Percentiles rank a stretch among this genome's conserved stretches.
Conservation (phyloP, 352 stramenopile species). For the Halophytophthora polymorphica region DNA sequence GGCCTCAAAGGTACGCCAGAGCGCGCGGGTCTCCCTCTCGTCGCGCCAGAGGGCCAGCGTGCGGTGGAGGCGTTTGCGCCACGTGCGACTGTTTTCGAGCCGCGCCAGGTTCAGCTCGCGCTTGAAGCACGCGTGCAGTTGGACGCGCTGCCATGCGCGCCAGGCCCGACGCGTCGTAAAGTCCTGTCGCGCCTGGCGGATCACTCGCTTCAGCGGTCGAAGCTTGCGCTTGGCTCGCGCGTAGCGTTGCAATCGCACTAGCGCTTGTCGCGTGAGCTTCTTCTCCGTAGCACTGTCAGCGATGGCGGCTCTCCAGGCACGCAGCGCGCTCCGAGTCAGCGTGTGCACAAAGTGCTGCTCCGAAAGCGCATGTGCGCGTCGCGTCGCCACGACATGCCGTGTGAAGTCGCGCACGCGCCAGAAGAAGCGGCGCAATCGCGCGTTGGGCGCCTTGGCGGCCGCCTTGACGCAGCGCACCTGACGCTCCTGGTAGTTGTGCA, state of each 20-base stretch:
- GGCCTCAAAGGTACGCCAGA: conserved; percentile 40
- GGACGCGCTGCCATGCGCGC: conserved; percentile 46
- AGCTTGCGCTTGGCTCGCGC: conserved; percentile 31
- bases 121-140: conserved; percentile 55
- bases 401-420: conserved; percentile 29
- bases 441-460: conserved; percentile 40
- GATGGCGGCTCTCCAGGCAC: conserved; percentile 48
- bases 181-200: conserved; percentile 11
- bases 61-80: conserved; percentile 45
- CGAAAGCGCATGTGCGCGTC: conserved; percentile 15
- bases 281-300: conserved; percentile 39
- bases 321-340: conserved; percentile 20
- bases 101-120: conserved; percentile 46
- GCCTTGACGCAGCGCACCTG: conserved; percentile 74
- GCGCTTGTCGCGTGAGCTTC: conserved; percentile 30
- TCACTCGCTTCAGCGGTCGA: conserved; percentile 31
- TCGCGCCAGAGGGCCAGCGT: conserved; percentile 53
- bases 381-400: conserved; percentile 11
- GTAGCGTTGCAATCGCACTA: conserved; percentile 32
- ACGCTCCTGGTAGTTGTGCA: conserved; percentile 74
- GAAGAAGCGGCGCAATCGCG: conserved; percentile 51
- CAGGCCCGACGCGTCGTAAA: conserved; percentile 30
- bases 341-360: conserved; percentile 12
- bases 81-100: conserved; percentile 38
- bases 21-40: conserved; percentile 4